Evolutionary conservation across 208 protist genomes (phyloP), one percentile per base, ranked within the genome.

Genomic region (Trypanosoma caninum): DNA sequence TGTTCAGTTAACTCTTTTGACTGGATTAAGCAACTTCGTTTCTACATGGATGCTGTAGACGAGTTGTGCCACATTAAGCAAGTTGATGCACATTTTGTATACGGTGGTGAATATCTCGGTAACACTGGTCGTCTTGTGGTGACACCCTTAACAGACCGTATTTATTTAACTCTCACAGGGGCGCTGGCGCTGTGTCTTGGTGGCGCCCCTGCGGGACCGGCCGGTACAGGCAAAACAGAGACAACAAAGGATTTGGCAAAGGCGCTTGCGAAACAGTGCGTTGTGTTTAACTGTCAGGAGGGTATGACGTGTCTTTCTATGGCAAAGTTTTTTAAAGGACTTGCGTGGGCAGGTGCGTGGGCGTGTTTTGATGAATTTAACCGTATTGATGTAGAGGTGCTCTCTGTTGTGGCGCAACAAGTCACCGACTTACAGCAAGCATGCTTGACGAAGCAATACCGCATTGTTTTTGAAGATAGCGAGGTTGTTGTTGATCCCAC

Each of bases 291-390:
- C 83, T 99, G 97, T 69, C 93, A 97, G 66, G 94, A 98, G 65
- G 93, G 94, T 60, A 95, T 98, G 88, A 97, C 95, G 25, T 97
- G 93, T 78, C 65, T 87, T 25, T 96, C 96, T 10, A 98, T 98
- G 97, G 95, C 82, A 46, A 98, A 98, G 80, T 98, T 98, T 73
- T 98, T 98, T 83, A 98, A 98, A 41, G 96, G 96, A 18, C 87
- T 99, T 23, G 95, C 94, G n/a, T 96, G 91, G 88, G 86, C 91
- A 13, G 97, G 97, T 34, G 96, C 97, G 22, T 99, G 96, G 96
- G 91, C 95, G 11, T 99, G 97, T 84, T 99, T 99, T 74, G 98
- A 99, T 81, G 98, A 99, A 84, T 99, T 99, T 85, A 99, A 99
- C 77, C 91, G 98, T 66, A 98, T 99, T 79, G 95, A 99, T 67